Conservation (phyloP, 179 eudicot species). For the Spergularia azorica region DNA sequence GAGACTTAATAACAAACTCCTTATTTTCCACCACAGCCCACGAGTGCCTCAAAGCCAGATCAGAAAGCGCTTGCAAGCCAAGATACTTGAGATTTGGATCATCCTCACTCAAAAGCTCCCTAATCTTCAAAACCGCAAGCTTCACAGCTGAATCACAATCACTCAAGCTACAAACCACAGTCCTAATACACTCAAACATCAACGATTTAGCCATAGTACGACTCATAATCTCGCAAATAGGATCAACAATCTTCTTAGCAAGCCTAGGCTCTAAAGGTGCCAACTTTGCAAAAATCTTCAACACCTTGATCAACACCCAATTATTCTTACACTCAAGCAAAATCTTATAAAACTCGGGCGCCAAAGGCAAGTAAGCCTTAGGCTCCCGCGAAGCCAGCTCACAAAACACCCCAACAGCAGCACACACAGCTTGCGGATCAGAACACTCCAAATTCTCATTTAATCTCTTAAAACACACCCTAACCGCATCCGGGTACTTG, state of each 20-base stretch:
- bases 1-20: constrained; percentile 73
- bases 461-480: constrained; percentile 82
- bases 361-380: constrained; percentile 63
- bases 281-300: constrained; percentile 85
- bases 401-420: constrained; percentile 81
- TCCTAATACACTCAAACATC: constrained; percentile 80
- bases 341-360: constrained; percentile 82
- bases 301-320: constrained; percentile 92
- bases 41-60: constrained; percentile 49
- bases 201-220: constrained; percentile 73
- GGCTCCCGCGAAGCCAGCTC: constrained; percentile 76
- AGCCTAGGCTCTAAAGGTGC: constrained; percentile 82
- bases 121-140: constrained; percentile 64
- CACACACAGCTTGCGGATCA: constrained; percentile 49
- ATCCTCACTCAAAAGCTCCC: constrained; percentile 74
- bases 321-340: constrained; percentile 81
- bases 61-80: constrained; percentile 72
- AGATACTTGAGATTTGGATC: constrained; percentile 86
- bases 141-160: constrained; percentile 74
- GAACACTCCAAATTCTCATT: constrained; percentile 78
- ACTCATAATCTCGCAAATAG: constrained; percentile 77
- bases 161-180: constrained; percentile 60
- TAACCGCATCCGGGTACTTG: constrained; percentile 72
- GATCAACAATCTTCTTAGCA: constrained; percentile 79
- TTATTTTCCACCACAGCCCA: constrained; percentile 81